Evolutionary conservation across 208 protist species (phyloP).

Genomic region (Trypanosoma mega): DNA sequence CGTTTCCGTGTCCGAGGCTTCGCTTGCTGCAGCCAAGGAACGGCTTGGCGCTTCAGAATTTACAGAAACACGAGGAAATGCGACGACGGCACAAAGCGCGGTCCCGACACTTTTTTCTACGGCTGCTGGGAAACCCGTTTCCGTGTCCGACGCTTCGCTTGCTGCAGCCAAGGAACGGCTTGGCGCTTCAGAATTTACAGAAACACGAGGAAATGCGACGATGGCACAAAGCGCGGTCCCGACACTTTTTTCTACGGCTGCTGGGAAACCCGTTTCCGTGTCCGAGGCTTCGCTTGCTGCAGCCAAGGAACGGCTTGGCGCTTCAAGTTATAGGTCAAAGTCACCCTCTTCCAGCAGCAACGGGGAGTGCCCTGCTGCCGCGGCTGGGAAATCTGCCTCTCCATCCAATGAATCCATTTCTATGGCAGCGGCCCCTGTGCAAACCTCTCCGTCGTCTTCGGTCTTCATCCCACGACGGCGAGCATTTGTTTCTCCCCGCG

Average conservation of each 20-base stretch:
- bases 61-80: conserved; percentile 10
- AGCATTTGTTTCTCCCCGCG: background rate
- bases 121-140: conserved; percentile 30
- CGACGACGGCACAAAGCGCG: too few relatives aligned
- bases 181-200: conserved; percentile 11
- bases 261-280: conserved; percentile 36
- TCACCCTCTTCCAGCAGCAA: conserved; percentile 2
- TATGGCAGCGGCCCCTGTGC: too few relatives aligned
- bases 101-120: conserved; percentile 28
- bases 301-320: background rate
- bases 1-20: conserved; percentile 27
- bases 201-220: conserved; percentile 1
- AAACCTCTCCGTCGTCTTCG: too few relatives aligned
- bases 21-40: conserved; percentile 22
- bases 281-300: conserved; percentile 18
- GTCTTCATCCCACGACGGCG: background rate
- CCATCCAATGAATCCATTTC: too few relatives aligned
- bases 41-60: conserved; percentile 10
- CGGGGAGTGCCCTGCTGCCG: background rate
- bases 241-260: conserved; percentile 47
- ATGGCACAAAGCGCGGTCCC: conserved; percentile 4
- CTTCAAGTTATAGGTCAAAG: background rate
- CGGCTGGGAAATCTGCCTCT: conserved; percentile 7
- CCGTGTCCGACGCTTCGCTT: conserved; percentile 28
- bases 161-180: conserved; percentile 14